phyloP scores from a whole-genome alignment of 2,329 filamentous ascomycete genomes.

The Cercospora sesami region DNA sequence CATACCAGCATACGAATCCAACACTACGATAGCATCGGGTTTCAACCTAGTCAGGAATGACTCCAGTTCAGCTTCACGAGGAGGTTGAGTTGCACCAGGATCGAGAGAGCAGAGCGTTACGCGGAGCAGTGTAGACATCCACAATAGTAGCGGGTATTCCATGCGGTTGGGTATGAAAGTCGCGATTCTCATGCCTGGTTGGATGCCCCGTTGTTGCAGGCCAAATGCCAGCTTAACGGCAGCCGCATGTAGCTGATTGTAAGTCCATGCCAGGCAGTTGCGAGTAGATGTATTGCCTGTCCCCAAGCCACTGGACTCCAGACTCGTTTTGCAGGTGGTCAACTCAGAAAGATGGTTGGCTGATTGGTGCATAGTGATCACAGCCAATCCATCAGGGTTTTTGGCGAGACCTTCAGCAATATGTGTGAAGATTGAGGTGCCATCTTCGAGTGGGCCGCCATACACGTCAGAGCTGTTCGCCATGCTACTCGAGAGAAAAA shows the following conservation, averaged over 20 bases:
- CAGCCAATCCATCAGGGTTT: conserved; percentile 16
- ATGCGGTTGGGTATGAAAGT: conserved; percentile 26
- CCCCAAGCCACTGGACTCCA: background rate
- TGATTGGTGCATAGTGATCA: conserved; percentile 12
- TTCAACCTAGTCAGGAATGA: conserved; percentile 15
- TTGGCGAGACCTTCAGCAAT: conserved; percentile 16
- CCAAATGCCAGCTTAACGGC: conserved; percentile 16
- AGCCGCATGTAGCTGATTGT: conserved; percentile 19
- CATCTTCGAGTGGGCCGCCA: conserved; percentile 8
- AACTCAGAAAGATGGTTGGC: conserved; percentile 13
- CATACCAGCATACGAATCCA: conserved; percentile 7
- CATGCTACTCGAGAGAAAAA: background rate
- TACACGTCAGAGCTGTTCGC: conserved; percentile 8
- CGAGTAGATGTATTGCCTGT: background rate
- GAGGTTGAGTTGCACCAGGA: conserved; percentile 17
- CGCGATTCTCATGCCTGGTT: conserved; percentile 21
- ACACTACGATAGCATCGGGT: conserved; percentile 21
- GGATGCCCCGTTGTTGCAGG: conserved; percentile 11
- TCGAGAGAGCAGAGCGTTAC: conserved; percentile 22
- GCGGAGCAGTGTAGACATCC: conserved; percentile 15
- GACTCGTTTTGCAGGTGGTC: background rate
- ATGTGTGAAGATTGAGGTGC: conserved; percentile 14
- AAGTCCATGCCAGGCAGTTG: conserved; percentile 23
- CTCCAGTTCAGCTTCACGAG: conserved; percentile 20
- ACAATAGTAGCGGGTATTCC: conserved; percentile 22